These are phyloP conservation scores for Wallacemonas sp. DNA, from an alignment of 208 protist genomes.

Conservation along the genomic window DNA sequence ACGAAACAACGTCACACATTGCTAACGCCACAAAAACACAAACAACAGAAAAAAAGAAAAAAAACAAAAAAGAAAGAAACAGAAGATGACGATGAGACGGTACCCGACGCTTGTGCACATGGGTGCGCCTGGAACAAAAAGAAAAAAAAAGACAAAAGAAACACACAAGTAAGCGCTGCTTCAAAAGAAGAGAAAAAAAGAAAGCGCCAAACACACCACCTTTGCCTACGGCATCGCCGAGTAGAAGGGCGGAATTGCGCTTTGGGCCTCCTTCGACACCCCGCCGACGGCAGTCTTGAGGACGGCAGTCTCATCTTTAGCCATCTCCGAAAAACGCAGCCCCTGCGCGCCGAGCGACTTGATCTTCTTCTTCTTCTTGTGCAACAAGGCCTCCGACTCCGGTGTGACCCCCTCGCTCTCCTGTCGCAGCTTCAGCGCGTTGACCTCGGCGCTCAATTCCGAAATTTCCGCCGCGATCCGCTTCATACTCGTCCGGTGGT, in stretches of 20 bases:
- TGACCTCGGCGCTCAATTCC: background rate
- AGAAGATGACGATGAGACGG: background rate
- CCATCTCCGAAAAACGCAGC: slow-evolving; percentile 24
- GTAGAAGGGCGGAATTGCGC: slow-evolving; percentile 26
- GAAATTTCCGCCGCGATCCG: background rate
- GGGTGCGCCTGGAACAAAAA: slow-evolving; percentile 2
- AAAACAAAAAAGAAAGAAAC: slow-evolving; percentile 8
- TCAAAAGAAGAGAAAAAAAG: slow-evolving; percentile 1
- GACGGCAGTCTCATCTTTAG: slow-evolving; percentile 22
- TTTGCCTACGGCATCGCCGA: slow-evolving; percentile 7
- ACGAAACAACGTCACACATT: too few relatives aligned
- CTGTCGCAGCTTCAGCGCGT: slow-evolving; percentile 1
- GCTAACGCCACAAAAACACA: background rate
- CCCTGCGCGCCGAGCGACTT: background rate
- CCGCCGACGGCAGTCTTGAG: slow-evolving; percentile 6
- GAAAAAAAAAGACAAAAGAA: background rate
- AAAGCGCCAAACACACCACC: background rate
- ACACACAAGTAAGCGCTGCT: too few relatives aligned
- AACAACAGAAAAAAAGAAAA: background rate
- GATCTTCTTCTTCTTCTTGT: slow-evolving; percentile 2
- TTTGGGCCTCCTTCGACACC: background rate
- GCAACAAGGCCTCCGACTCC: background rate
- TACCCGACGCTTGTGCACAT: too few relatives aligned
- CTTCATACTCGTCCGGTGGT: slow-evolving; percentile 21
- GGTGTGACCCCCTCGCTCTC: background rate